Evolutionary conservation across 345 rosid species (phyloP).

Genomic region (Syzygium aqueum): DNA sequence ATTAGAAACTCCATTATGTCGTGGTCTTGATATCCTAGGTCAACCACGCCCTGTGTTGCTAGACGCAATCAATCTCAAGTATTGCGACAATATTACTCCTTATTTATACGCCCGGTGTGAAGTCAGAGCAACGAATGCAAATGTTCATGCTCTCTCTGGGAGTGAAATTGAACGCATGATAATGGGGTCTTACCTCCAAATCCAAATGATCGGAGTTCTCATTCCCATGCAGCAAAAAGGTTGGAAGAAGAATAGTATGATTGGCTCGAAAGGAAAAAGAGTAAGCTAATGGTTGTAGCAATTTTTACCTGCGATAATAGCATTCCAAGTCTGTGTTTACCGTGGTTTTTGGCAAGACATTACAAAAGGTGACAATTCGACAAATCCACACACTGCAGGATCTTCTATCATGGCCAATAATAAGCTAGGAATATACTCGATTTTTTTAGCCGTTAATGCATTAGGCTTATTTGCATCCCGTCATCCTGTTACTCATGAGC

Average conservation of each 20-base stretch:
- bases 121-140: neutral
- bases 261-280: neutral
- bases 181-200: neutral
- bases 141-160: neutral
- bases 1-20: no score
- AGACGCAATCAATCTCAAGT: no score
- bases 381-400: no score
- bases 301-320: neutral
- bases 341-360: neutral
- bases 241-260: neutral
- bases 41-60: no score
- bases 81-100: no score
- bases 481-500: neutral
- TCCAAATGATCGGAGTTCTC: accelerated
- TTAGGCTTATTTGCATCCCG: neutral
- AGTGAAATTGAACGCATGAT: neutral
- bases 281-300: neutral
- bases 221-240: accelerated
- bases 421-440: no score
- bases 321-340: neutral
- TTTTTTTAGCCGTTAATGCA: neutral
- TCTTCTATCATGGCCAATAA: no score
- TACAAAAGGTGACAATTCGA: no score
- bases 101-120: no score
- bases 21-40: no score